Percentiles rank a stretch among this genome's conserved stretches.
Evolutionary conservation across 164 flowering plant species (phyloP).

Genomic region (Macadamia integrifolia): DNA sequence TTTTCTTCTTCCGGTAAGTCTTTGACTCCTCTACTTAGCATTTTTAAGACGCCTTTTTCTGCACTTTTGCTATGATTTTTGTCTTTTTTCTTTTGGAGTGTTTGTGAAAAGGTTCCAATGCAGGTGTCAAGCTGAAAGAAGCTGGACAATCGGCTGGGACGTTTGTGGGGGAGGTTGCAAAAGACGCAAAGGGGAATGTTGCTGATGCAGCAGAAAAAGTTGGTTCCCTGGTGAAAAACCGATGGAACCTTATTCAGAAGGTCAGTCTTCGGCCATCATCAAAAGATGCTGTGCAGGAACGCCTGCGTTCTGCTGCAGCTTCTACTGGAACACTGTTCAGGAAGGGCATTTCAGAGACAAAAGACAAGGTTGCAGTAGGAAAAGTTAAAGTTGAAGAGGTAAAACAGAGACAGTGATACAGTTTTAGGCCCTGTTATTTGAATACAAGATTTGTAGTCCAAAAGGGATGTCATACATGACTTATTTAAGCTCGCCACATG

Average conservation of each 20-base stretch:
- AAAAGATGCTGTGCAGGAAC: slow-evolving; percentile 73
- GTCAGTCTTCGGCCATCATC: slow-evolving; percentile 43
- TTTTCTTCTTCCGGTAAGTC: slow-evolving; percentile 72
- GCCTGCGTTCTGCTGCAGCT: slow-evolving; percentile 72
- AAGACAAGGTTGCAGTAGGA: slow-evolving; percentile 80
- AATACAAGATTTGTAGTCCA: neutral
- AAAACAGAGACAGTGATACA: slow-evolving; percentile 1
- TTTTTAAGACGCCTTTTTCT: neutral
- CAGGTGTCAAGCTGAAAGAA: slow-evolving; percentile 78
- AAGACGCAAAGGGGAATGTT: slow-evolving; percentile 80
- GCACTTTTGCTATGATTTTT: neutral
- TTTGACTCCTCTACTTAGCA: neutral
- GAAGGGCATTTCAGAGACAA: slow-evolving; percentile 76
- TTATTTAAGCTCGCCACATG: neutral
- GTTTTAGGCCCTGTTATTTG: neutral
- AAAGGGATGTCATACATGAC: neutral
- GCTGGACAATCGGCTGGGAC: slow-evolving; percentile 80
- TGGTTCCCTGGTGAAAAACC: slow-evolving; percentile 67
- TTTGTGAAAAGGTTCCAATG: slow-evolving; percentile 2
- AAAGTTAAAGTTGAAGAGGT: slow-evolving; percentile 94
- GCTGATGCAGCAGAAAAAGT: slow-evolving; percentile 67
- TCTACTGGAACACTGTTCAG: slow-evolving; percentile 64
- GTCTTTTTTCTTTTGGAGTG: neutral
- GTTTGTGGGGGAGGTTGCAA: slow-evolving; percentile 64
- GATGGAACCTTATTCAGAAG: slow-evolving; percentile 73